phyloP scores from a whole-genome alignment of 495 filamentous ascomycete genomes.

The Penicillium longicatenatum region DNA sequence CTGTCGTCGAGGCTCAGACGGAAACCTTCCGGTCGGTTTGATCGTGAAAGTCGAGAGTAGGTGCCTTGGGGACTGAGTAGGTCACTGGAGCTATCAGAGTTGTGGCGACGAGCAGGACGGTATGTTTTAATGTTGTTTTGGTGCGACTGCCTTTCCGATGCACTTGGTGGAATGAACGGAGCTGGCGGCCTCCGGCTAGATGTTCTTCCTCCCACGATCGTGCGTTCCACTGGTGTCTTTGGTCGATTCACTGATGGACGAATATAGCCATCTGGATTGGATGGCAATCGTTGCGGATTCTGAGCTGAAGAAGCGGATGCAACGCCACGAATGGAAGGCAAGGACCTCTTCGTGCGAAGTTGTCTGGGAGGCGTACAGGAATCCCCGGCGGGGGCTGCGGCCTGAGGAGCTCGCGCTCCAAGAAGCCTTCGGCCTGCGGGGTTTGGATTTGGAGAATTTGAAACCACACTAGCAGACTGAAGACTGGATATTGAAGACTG shows the following conservation, averaged over 20 bases:
- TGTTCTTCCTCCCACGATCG: slow-evolving; percentile 51
- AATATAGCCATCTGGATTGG: slow-evolving; percentile 42
- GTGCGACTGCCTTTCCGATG: slow-evolving; percentile 73
- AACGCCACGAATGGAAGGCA: slow-evolving; percentile 71
- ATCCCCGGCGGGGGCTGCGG: slow-evolving; percentile 48
- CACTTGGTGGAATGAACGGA: slow-evolving; percentile 82
- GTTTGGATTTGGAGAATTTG: slow-evolving; percentile 52
- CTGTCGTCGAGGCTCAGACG: slow-evolving; percentile 40
- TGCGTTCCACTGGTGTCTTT: slow-evolving; percentile 72
- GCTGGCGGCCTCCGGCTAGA: slow-evolving; percentile 59
- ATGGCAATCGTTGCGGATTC: slow-evolving; percentile 38
- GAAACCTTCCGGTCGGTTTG: slow-evolving; percentile 46
- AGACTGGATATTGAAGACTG: slow-evolving; percentile 69
- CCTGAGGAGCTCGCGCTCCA: slow-evolving; percentile 56
- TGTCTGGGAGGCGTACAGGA: slow-evolving; percentile 70
- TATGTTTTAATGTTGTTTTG: slow-evolving; percentile 72
- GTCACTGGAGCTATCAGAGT: slow-evolving; percentile 66
- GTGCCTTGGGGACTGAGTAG: slow-evolving; percentile 45
- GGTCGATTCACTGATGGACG: slow-evolving; percentile 55
- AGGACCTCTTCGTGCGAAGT: slow-evolving; percentile 82
- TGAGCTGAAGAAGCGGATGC: slow-evolving; percentile 38
- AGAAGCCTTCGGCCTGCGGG: slow-evolving; percentile 62
- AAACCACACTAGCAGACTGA: slow-evolving; percentile 52
- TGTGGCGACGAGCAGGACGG: slow-evolving; percentile 70
- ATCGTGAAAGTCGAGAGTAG: slow-evolving; percentile 51